Base-by-base conservation (phyloP, 805 yeast species). In the Pichia sporocuriosa region DNA sequence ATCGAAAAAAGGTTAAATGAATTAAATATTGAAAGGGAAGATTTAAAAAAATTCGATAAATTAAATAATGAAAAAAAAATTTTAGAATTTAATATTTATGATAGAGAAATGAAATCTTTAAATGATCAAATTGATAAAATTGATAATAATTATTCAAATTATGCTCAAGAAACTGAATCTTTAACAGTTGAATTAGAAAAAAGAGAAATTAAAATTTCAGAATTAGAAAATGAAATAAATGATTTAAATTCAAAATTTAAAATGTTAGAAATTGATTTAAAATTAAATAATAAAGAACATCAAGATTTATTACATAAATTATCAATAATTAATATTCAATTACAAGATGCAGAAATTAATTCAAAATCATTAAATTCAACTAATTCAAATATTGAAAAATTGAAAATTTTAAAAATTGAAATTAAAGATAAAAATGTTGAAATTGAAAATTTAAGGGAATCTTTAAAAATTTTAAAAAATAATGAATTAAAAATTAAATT, bases 11-110 rank as follows among this genome's bases (percentile, higher is more conserved):
- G 95, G 53, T 67, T 90, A 37, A 65, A 74, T 3, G 96, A 88
- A 61, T 73, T 93, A 52, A 86, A 83, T 55, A 70, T 79, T 37
- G 97, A 93, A 58, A 81, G 81, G 43, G 73, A 74, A 42, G 95
- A 86, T 54, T 67, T 88, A 49, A 79, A 77, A 50, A 72, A 74
- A 39, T 87, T 69, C 57, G 94, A 85, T 53, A 67, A 66, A 17
- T 65, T 80, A 22, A 93, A 84, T 50, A 77, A 74, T 44, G 70
- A 73, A 43, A 77, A 83, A 49, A 83, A 86, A 55, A 72, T 79
- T 25, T 69, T 77, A 15, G 95, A 89, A 51, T 88, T 75, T 60
- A 77, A 82, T 26, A 62, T 89, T 9, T 79, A 78, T 54, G 93
- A 84, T 55, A 72, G 90, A 38, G 97, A 93, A 58, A 61, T 84